Evolutionary conservation across 805 yeast species (phyloP).

Genomic region (Wickerhamiella dianesei): DNA sequence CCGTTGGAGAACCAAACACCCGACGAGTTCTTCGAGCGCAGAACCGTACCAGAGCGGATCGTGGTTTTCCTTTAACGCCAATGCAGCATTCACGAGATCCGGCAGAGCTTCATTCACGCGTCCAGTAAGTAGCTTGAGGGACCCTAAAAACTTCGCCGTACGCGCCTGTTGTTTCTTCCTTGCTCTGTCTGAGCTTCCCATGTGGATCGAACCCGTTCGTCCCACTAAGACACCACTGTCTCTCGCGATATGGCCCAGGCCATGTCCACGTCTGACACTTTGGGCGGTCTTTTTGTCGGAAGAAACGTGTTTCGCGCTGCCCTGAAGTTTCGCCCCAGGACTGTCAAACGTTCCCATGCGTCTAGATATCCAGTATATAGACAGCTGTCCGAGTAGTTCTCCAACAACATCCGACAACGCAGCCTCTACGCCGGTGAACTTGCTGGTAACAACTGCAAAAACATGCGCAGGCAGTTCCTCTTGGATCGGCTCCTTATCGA

Average conservation of each 20-base stretch:
- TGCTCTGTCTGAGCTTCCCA: constrained; percentile 26
- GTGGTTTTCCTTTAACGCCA: constrained; percentile 41
- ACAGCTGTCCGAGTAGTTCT: constrained; percentile 48
- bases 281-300: neutral
- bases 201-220: constrained; percentile 23
- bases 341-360: constrained; percentile 71
- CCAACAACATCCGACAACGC: constrained; percentile 60
- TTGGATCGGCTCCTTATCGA: constrained; percentile 20
- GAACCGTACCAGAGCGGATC: constrained; percentile 85
- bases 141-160: constrained; percentile 60
- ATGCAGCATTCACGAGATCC: constrained; percentile 61
- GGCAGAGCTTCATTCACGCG: constrained; percentile 55
- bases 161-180: constrained; percentile 51
- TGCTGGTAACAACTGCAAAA: constrained; percentile 20
- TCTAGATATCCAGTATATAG: constrained; percentile 53
- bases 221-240: constrained; percentile 12
- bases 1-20: constrained; percentile 47
- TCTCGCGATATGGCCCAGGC: neutral
- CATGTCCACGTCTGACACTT: neutral
- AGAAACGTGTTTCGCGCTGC: neutral
- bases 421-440: constrained; percentile 37
- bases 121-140: constrained; percentile 70
- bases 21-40: constrained; percentile 68
- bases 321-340: constrained; percentile 35
- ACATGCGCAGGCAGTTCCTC: constrained; percentile 15